Percentiles rank a stretch among this genome's conserved stretches.
Conservation (phyloP, 345 rosid genomes). For the Arabidopsis arenosa region DNA sequence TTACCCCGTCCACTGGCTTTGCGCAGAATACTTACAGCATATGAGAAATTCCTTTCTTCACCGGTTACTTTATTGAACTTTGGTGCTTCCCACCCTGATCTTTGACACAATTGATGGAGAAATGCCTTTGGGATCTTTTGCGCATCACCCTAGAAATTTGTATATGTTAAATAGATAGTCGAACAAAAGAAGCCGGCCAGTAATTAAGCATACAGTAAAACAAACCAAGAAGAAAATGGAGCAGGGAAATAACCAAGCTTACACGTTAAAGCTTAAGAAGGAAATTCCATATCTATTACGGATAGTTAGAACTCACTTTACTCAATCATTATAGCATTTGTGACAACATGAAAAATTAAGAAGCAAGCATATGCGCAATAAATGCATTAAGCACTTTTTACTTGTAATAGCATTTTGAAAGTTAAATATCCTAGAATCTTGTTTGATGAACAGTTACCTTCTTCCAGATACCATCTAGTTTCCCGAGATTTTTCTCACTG, state of each 20-base stretch:
- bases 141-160: constrained; percentile 69
- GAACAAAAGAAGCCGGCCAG: constrained; percentile 2
- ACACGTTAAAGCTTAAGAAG: neutral
- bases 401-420: constrained; percentile 7
- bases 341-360: constrained; percentile 14
- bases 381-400: neutral
- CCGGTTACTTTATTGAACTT: constrained; percentile 68
- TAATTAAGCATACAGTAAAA: neutral
- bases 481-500: constrained; percentile 67
- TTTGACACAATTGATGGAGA: constrained; percentile 91
- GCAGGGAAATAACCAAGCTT: neutral
- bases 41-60: constrained; percentile 57
- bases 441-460: constrained; percentile 60
- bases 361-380: neutral
- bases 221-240: constrained; percentile 22
- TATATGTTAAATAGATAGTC: constrained; percentile 2
- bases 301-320: constrained; percentile 4
- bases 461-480: constrained; percentile 91
- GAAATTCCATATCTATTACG: constrained; percentile 8
- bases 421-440: neutral
- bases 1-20: constrained; percentile 92
- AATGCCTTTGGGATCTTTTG: constrained; percentile 80
- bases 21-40: constrained; percentile 78
- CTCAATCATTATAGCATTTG: constrained; percentile 21
- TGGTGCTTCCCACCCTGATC: constrained; percentile 95